phyloP scores from a whole-genome alignment of 805 yeast genomes.

The Cyberlindnera petersonii region DNA sequence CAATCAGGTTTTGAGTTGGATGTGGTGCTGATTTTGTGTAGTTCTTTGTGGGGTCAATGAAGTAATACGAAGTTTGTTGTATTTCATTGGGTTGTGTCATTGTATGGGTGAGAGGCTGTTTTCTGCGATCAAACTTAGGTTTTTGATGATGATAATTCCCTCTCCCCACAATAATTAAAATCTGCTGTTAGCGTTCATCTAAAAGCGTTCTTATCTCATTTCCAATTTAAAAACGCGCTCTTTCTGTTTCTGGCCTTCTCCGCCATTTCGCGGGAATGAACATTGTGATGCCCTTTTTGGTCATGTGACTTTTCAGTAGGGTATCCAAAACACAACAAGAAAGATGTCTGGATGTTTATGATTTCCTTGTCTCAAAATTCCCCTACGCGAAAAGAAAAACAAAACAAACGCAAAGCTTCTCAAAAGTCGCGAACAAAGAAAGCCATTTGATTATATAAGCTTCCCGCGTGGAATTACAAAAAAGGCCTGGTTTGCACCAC shows the following conservation, averaged over 20 bases:
- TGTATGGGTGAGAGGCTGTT: neutral
- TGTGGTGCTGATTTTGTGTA: constrained; percentile 50
- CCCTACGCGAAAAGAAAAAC: neutral
- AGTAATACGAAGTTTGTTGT: constrained; percentile 33
- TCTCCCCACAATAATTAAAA: too few species aligned
- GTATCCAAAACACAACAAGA: too few species aligned
- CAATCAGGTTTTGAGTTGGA: constrained; percentile 68
- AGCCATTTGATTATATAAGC: constrained; percentile 11
- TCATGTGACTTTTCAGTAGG: too few species aligned
- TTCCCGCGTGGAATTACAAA: neutral
- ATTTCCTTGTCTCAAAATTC: constrained; percentile 8
- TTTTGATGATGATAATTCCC: neutral
- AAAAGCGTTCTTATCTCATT: too few species aligned
- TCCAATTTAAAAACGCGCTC: too few species aligned
- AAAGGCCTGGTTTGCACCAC: constrained; percentile 12
- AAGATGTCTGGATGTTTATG: constrained; percentile 7
- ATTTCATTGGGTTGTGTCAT: constrained; percentile 15
- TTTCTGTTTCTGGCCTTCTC: neutral
- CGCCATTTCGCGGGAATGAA: neutral
- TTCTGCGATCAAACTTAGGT: neutral
- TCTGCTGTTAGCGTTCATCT: too few species aligned
- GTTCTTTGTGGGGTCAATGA: constrained; percentile 33
- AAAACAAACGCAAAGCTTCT: too few species aligned
- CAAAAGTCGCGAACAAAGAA: constrained; percentile 2
- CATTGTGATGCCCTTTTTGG: too few species aligned